Evolutionary conservation across 306 rosid species (phyloP), one percentile per base, ranked within the genome.

Genomic region (Cicer yamashitae): DNA sequence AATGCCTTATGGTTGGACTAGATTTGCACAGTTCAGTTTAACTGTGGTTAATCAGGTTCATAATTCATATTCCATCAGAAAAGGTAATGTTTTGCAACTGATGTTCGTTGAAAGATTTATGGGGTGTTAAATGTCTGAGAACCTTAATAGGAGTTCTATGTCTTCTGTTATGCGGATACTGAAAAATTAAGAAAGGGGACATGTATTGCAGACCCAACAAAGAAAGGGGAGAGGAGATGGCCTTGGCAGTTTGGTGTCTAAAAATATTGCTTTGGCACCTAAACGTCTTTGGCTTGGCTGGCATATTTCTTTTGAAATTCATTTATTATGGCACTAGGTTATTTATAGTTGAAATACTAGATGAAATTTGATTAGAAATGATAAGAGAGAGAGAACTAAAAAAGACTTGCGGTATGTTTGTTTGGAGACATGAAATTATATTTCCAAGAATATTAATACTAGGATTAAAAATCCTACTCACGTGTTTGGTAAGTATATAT

Each of bases 1-100:
- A 1, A 74, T 91, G 83, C 93, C 96, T 7, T 82, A 85, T 82
- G 93, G 96, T 3, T 92, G 97, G 97, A 87, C 87, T 88, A 88
- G 91, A 84, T 79, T 81, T 66, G 89, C 91, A 0, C 90, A 84
- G 30, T 90, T 92, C 84, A 85, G 91, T 82, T 82, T 89, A 87
- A 83, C 87, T 54, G 85, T 92, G 79, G 83, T 85, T 74, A 85
- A 90, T 84, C 97, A 88, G 80, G 81, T 79, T 50, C 84, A 92
- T 41, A 82, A 50, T 79, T 86, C 86, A 82, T 88, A 84, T 72
- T 77, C 97, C 50, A 75, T 88, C 30, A 83, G 90, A 73, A 92
- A 88, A 82, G 93, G 96, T 89, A 88, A 18, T 51, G 54, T 57
- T 73, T 73, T 53, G 45, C 74, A 3, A 15, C 51, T 63, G 47